These are phyloP conservation scores for Schoenoplectus triqueter DNA, from an alignment of 202 grass and related monocot genomes.

Conservation along the genomic window DNA sequence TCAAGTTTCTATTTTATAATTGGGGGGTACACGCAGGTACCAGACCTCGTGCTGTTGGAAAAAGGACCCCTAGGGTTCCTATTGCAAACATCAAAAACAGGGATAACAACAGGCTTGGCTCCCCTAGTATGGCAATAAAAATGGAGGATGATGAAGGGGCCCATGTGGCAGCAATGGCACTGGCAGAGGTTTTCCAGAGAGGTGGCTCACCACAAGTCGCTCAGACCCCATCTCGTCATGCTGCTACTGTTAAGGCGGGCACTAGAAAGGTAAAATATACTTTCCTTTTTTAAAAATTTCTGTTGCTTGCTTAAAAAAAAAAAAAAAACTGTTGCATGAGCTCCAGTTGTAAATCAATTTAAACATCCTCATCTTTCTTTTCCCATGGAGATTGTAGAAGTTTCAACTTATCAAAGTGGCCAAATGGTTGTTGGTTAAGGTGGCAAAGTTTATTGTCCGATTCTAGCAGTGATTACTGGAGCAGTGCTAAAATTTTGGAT, in stretches of 20 bases:
- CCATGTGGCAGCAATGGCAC: slow-evolving; percentile 85
- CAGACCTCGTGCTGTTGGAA: slow-evolving; percentile 88
- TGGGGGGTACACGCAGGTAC: slow-evolving; percentile 54
- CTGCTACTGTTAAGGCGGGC: slow-evolving; percentile 65
- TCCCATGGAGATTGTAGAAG: neutral
- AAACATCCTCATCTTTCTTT: neutral
- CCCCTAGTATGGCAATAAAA: slow-evolving; percentile 57
- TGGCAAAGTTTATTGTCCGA: neutral
- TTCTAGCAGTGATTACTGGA: neutral
- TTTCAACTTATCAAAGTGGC: neutral
- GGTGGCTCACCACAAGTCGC: slow-evolving; percentile 88
- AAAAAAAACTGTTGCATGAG: neutral
- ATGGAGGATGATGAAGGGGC: slow-evolving; percentile 83
- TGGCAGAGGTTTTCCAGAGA: slow-evolving; percentile 84
- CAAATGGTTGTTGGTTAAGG: slow-evolving; percentile 5
- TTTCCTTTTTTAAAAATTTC: slow-evolving; percentile 19
- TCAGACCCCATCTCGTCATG: slow-evolving; percentile 64
- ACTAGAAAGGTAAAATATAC: slow-evolving; percentile 64
- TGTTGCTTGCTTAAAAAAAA: no score
- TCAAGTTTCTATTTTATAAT: slow-evolving; percentile 52
- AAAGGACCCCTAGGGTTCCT: slow-evolving; percentile 95
- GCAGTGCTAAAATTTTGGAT: neutral
- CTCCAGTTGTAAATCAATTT: slow-evolving; percentile 9
- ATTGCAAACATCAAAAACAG: slow-evolving; percentile 72
- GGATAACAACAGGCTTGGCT: slow-evolving; percentile 29